phyloP scores from a whole-genome alignment of 306 rosid genomes.

The Cicer chorassanicum region DNA sequence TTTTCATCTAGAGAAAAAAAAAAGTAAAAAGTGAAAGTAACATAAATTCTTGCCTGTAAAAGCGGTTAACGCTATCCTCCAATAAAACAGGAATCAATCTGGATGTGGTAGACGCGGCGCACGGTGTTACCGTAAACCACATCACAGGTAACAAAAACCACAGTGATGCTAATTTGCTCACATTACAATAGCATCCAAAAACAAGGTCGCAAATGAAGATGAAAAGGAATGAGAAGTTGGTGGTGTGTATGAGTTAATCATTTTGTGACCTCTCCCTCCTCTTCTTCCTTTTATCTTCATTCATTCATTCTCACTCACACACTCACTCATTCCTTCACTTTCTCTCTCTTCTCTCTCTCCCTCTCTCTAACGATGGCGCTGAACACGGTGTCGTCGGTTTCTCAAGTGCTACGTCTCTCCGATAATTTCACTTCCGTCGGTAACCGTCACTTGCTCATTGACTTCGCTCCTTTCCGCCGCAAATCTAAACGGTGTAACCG shows the following conservation, averaged over 20 bases:
- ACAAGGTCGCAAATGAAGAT: constrained; percentile 30
- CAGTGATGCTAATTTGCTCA: not conserved
- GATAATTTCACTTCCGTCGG: constrained; percentile 50
- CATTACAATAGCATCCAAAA: not conserved
- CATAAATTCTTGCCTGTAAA: constrained; percentile 29
- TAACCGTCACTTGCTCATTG: constrained; percentile 55
- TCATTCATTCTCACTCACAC: constrained; percentile 47
- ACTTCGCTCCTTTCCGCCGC: constrained; percentile 59
- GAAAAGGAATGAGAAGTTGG: constrained; percentile 38
- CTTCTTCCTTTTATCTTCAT: constrained; percentile 56
- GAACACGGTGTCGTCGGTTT: constrained; percentile 58
- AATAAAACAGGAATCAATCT: not conserved
- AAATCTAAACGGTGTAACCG: constrained; percentile 57
- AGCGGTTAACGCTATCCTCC: not conserved
- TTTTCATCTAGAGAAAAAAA: too few relatives aligned
- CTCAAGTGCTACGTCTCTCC: constrained; percentile 56
- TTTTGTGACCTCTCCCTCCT: constrained; percentile 56
- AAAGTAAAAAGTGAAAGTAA: not conserved
- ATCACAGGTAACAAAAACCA: constrained; percentile 31
- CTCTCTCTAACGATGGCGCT: constrained; percentile 62
- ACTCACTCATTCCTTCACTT: constrained; percentile 49
- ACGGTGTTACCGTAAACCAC: constrained; percentile 3
- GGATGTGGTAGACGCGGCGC: not conserved
- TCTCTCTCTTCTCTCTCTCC: constrained; percentile 32
- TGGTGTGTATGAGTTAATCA: constrained; percentile 49